Evolutionary conservation across 2,329 filamentous ascomycete species (phyloP), one percentile per base, ranked within the genome.

Genomic region (Claviceps digitariae): DNA sequence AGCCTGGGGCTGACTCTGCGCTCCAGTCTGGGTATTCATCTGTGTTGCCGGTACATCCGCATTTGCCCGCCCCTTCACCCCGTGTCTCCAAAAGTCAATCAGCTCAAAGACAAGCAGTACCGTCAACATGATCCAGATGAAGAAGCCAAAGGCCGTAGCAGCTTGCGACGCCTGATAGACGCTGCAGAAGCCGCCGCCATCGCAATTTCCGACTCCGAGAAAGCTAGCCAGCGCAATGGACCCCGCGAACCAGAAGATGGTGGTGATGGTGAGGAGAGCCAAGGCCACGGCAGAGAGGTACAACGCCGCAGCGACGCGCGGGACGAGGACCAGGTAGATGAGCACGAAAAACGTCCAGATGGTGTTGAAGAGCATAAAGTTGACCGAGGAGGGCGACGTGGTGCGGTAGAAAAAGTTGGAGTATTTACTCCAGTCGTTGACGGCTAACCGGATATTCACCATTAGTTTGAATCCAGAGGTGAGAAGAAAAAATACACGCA

Each of bases 181-280:
- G 41, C 41, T n/a, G 54, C 86, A 90, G 17, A 72, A 73, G 20
- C 67, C 71, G 49, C 68, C 71, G 44, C 70, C 73, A 63, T 81
- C 83, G 54, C 76, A 71, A 9, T 64, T 68, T 0, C 79, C 71
- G 17, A 78, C 74, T 52, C 78, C 78, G 54, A 89, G 69, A 53
- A 74, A 74, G 21, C 82, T 83, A 0, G 85, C 88, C 12, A 90
- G 69, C 0, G 88, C 87, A 59, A 94, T 83, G 61, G 89, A 86
- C 7, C 88, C 89, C 0, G 85, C 83, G 64, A 96, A 93, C 90
- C 90, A 95, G 73, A 94, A 94, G 54, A 94, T 75, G 70, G 85
- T 83, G 10, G 87, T 93, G 25, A 93, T 59, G 48, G 73, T 74
- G 62, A 94, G 86, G 34, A 87, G 74, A 1, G 62, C 82, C 20